These are phyloP conservation scores for Mesostigma viride DNA, from an alignment of 139 green algal genomes.

Conservation along the genomic window DNA sequence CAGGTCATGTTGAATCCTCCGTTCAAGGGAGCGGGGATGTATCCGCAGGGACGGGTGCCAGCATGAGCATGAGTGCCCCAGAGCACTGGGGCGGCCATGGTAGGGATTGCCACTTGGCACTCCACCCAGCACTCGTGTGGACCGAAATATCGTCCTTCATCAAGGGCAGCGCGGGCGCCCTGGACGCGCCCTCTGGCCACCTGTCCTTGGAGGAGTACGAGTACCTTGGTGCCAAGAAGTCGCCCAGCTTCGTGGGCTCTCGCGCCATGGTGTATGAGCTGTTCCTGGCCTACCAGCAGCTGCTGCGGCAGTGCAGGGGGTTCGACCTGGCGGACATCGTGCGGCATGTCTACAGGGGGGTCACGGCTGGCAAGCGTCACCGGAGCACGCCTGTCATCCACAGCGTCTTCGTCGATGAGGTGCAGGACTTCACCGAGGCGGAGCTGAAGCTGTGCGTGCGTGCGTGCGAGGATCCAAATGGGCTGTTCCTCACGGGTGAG, in stretches of 20 bases:
- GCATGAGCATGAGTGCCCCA: no score
- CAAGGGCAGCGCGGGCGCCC: conserved; percentile 52
- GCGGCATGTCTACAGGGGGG: conserved; percentile 7
- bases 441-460: conserved; percentile 55
- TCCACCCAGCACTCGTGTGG: conserved; percentile 33
- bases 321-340: conserved; percentile 18
- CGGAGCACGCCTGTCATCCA: no score
- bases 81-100: no score
- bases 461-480: conserved; percentile 41
- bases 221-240: conserved; percentile 40
- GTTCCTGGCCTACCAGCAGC: conserved; percentile 42
- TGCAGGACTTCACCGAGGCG: conserved; percentile 70
- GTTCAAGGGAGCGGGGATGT: no score
- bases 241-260: conserved; percentile 53
- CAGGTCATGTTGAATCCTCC: no score
- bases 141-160: conserved; percentile 63
- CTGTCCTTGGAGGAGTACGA: conserved; percentile 50
- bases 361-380: neutral
- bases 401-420: conserved; percentile 64
- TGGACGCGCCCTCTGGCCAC: conserved; percentile 33
- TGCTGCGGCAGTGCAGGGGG: conserved; percentile 22
- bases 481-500: conserved; percentile 56
- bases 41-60: no score
- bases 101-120: no score
- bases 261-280: conserved; percentile 49